A percentile compares a stretch with the other conserved stretches of the same genome.
These are phyloP conservation scores for Boletus sp. DNA, from an alignment of 768 basidiomycete species.

Conservation along the genomic window DNA sequence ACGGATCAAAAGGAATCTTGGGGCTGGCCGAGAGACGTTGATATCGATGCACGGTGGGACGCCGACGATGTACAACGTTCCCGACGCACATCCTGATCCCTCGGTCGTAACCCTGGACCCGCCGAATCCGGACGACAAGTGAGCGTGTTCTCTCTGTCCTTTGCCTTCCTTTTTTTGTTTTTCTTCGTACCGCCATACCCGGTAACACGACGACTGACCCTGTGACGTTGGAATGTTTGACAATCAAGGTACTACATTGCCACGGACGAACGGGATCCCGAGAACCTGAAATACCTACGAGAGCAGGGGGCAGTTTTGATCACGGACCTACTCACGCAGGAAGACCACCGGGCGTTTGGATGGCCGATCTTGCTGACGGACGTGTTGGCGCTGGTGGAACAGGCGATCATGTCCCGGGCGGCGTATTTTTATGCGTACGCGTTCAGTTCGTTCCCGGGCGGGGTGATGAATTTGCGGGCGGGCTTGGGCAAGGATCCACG, in stretches of 20 bases:
- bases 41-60: constrained; percentile 21
- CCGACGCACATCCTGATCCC: constrained; percentile 16
- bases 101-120: constrained; percentile 25
- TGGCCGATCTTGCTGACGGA: constrained; percentile 46
- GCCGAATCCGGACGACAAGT: constrained; percentile 25
- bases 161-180: too few relatives aligned
- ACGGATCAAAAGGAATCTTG: constrained; percentile 31
- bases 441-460: constrained; percentile 40
- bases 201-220: background rate
- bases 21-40: constrained; percentile 15
- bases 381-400: constrained; percentile 42
- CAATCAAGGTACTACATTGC: constrained; percentile 33
- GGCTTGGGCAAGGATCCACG: constrained; percentile 40
- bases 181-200: too few relatives aligned
- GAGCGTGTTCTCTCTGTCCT: background rate
- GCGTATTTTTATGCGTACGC: constrained; percentile 44
- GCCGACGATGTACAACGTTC: constrained; percentile 21
- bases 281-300: constrained; percentile 31
- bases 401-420: constrained; percentile 36
- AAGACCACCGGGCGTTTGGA: constrained; percentile 38
- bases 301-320: constrained; percentile 40
- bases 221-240: background rate
- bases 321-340: constrained; percentile 41
- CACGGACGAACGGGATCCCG: constrained; percentile 43
- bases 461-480: constrained; percentile 42